Conservation (phyloP, 768 basidiomycete species). For the Trametes cingulata region DNA sequence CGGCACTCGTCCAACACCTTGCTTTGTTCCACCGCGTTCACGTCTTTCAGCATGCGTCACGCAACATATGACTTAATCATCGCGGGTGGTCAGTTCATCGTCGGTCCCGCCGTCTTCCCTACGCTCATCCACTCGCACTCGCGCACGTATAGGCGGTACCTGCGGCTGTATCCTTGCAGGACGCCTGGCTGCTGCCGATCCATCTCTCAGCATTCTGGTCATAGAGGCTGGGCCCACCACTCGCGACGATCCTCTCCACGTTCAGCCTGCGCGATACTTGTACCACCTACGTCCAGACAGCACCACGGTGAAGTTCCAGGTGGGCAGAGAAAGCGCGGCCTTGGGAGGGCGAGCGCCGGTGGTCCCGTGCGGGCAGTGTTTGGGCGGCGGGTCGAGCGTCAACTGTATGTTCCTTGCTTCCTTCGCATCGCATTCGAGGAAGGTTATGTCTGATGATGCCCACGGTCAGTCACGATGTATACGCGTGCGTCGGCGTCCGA, state of each 20-base stretch:
- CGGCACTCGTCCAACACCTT: background rate
- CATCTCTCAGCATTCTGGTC: conserved; percentile 56
- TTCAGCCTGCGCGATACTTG: conserved; percentile 55
- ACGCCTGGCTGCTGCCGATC: conserved; percentile 54
- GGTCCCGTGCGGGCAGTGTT: conserved; percentile 47
- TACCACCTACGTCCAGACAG: conserved; percentile 41
- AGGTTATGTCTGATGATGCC: background rate
- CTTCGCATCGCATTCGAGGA: background rate
- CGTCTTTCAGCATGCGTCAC: background rate
- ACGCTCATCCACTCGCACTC: background rate
- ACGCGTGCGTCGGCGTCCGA: conserved; percentile 63
- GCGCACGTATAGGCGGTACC: conserved; percentile 37
- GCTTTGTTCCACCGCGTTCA: background rate
- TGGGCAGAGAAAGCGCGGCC: conserved; percentile 41
- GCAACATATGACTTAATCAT: conserved; percentile 21
- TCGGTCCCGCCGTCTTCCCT: background rate
- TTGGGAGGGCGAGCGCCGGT: conserved; percentile 46
- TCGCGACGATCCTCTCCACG: conserved; percentile 45
- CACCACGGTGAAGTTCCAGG: conserved; percentile 47
- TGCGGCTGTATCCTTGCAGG: conserved; percentile 56
- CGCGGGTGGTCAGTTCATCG: conserved; percentile 24
- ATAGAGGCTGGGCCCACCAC: conserved; percentile 61
- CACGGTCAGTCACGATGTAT: conserved; percentile 45
- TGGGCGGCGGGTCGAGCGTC: conserved; percentile 65
- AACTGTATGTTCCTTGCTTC: conserved; percentile 45